Percentiles rank a stretch among this genome's conserved stretches.
phyloP scores from a whole-genome alignment of 805 yeast genomes.

The Starmerella sp. region DNA sequence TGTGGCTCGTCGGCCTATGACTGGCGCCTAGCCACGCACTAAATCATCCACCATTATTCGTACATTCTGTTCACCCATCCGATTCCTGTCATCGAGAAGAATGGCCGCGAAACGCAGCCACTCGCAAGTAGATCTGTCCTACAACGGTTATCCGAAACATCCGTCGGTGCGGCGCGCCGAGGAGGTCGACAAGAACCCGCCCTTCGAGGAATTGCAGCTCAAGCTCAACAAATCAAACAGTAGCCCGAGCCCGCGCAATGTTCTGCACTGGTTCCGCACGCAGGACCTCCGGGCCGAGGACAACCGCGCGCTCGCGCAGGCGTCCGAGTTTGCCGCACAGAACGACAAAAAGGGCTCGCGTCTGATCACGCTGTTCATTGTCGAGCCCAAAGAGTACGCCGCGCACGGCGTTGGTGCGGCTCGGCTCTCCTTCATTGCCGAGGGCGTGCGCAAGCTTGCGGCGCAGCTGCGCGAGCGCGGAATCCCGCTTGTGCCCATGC shows the following conservation, averaged over 20 bases:
- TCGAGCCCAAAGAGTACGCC: constrained; percentile 34
- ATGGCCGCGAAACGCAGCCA: not conserved
- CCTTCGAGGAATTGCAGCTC: constrained; percentile 12
- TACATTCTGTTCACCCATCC: not conserved
- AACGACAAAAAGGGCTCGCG: constrained; percentile 23
- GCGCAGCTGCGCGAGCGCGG: constrained; percentile 28
- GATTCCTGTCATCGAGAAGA: not conserved
- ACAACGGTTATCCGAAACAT: constrained; percentile 3
- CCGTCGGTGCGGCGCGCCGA: constrained; percentile 17
- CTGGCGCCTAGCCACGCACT: not conserved
- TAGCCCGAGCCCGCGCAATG: constrained; percentile 13
- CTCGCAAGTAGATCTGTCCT: not conserved
- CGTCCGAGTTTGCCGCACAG: constrained; percentile 29
- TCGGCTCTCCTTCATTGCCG: constrained; percentile 33
- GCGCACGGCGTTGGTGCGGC: constrained; percentile 37
- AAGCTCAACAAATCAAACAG: not conserved
- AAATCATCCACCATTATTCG: not conserved
- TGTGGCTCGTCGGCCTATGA: not conserved
- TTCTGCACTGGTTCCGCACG: constrained; percentile 37
- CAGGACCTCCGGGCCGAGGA: constrained; percentile 38
- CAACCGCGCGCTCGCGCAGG: constrained; percentile 34
- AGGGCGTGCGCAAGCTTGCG: constrained; percentile 29
- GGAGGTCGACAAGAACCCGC: constrained; percentile 15
- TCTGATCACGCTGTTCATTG: constrained; percentile 35
- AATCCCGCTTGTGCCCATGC: constrained; percentile 29